A percentile compares a stretch with the other conserved stretches of the same genome.
phyloP scores from a whole-genome alignment of 495 filamentous ascomycete species.

The Hypoxylon lenormandii region DNA sequence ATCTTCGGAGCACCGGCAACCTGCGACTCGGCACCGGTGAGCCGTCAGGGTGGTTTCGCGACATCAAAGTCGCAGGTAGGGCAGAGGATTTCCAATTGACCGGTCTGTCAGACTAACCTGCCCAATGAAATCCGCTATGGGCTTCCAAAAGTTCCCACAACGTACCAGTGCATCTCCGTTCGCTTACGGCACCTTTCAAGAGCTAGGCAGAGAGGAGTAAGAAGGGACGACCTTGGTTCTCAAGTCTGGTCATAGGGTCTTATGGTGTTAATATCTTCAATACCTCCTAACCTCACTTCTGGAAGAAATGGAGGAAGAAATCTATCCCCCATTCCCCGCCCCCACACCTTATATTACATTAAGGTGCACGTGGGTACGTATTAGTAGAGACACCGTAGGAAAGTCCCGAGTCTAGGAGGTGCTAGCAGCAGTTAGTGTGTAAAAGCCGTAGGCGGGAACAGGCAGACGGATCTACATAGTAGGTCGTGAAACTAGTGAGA shows the following conservation, averaged over 20 bases:
- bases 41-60: constrained; percentile 8
- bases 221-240: background rate
- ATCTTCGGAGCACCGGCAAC: constrained; percentile 1
- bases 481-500: constrained; percentile 18
- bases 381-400: background rate
- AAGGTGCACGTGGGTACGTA: background rate
- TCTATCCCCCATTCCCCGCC: too few relatives aligned
- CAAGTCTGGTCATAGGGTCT: background rate
- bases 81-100: constrained; percentile 10
- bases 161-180: background rate
- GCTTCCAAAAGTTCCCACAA: constrained; percentile 13
- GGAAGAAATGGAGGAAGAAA: too few relatives aligned
- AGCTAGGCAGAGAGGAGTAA: constrained; percentile 8
- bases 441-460: background rate
- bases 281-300: too few relatives aligned
- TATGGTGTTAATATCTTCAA: too few relatives aligned
- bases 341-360: too few relatives aligned
- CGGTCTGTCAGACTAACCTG: background rate
- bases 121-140: constrained; percentile 20
- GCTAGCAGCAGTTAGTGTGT: background rate
- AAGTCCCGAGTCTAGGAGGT: background rate
- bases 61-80: constrained; percentile 25
- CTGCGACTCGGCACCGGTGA: constrained; percentile 20
- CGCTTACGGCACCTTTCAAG: constrained; percentile 8
- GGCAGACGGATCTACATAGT: constrained; percentile 21